Evolutionary conservation across 805 yeast species (phyloP), one percentile per base, ranked within the genome.

Genomic region (Priceomyces medius): DNA sequence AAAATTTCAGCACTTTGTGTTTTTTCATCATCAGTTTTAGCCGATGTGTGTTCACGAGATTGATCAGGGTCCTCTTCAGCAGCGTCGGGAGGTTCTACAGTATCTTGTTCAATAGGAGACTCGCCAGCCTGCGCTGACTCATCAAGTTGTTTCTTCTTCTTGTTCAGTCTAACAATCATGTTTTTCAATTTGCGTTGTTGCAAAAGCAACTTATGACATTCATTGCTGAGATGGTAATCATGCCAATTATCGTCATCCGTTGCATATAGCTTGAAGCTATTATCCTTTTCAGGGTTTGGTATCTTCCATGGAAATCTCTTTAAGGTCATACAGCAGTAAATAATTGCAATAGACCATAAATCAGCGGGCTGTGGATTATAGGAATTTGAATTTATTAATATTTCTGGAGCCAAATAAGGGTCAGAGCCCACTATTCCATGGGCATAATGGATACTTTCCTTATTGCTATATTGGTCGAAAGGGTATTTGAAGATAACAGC

Each of bases 241-340:
- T 85, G 93, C 54, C 84, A 83, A 38, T 74, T 73, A 54, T 86
- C 93, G 64, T 86, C 93, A 21, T 89, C 79, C 20, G 86, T 79
- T 34, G 91, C 84, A 59, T 87, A 90, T 51, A 87, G 61, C 63
- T 85, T 87, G 67, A 89, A 90, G 46, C 93, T 83, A 51, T 81
- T 79, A 62, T 89, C 97, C 38, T 83, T 72, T 38, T 59, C 67
- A 37, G 81, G 63, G 55, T 87, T 84, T 7, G 97, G 97, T 6
- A 88, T 87, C 58, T 88, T 88, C 97, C 97, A 89, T 7, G 97
- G 97, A 66, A 89, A 89, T 66, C 88, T 85, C 58, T 88, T 84
- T 60, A 89, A 71, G 44, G 87, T 79, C 96, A 89, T 88, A 68
- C 97, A 89, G 51, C 95, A 87, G 63, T 85, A 86, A 37, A 89